Percentiles rank a stretch among this genome's conserved stretches.
These are phyloP conservation scores for Salix viminalis DNA, from an alignment of 345 rosid species.

Conservation along the genomic window DNA sequence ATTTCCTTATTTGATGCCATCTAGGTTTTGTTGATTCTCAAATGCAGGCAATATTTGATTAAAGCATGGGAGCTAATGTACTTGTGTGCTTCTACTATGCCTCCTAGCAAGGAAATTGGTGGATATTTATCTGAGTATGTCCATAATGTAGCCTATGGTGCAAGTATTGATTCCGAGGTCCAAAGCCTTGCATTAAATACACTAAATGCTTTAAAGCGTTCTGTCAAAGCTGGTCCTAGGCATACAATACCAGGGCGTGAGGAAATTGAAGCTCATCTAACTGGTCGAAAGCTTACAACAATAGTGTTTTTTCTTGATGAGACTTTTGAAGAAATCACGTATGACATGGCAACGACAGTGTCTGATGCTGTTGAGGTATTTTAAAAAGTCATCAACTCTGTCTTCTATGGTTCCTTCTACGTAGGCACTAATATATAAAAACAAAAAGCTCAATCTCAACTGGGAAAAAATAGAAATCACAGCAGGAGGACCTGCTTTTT, in stretches of 20 bases:
- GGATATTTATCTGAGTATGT: conserved; percentile 89
- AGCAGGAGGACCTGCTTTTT: neutral
- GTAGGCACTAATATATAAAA: neutral
- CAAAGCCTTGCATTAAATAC: conserved; percentile 76
- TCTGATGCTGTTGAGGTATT: conserved; percentile 97
- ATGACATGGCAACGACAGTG: conserved; percentile 94
- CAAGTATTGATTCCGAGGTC: conserved; percentile 62
- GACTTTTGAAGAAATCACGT: conserved; percentile 94
- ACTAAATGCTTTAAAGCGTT: conserved; percentile 77
- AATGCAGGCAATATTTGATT: conserved; percentile 67
- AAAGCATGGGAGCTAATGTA: conserved; percentile 96
- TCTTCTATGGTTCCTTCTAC: neutral
- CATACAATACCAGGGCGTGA: conserved; percentile 85
- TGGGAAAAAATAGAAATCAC: neutral
- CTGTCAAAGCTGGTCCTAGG: conserved; percentile 94
- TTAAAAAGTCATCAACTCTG: neutral
- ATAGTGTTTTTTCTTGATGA: conserved; percentile 94
- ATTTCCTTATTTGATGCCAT: conserved; percentile 1
- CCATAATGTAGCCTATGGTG: conserved; percentile 72
- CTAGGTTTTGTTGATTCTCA: conserved; percentile 10
- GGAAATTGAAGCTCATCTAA: conserved; percentile 91
- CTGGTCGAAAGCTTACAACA: conserved; percentile 81
- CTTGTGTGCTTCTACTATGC: conserved; percentile 93
- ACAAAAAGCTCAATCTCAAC: neutral
- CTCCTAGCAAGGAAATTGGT: conserved; percentile 96